Evolutionary conservation across 345 rosid genomes (phyloP), one percentile per base, ranked within the genome.

Genomic region (Sonneratia alba): DNA sequence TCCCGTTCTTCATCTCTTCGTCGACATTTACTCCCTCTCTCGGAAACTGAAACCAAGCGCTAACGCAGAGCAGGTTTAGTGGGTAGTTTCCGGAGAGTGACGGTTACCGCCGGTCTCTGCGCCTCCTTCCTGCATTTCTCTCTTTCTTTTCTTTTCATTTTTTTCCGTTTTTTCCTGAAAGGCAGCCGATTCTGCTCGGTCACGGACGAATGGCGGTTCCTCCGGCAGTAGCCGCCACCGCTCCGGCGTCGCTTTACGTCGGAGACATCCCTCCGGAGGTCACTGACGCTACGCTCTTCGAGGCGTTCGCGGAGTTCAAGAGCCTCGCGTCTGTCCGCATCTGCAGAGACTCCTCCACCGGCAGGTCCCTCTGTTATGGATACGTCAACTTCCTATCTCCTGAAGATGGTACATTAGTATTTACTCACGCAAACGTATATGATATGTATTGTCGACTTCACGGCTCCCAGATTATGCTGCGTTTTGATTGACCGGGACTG

Each of bases 341-440:
- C 43, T 92, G 92, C 75, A 76, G 83, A 67, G 93, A 89, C 80
- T 79, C 79, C 21, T 47, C 85, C 51, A 70, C 88, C 21, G 89
- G 87, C 48, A 78, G 87, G 68, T 92, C 93, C 59, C 88, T 87
- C 78, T 87, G 92, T 70, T 92, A 92, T 75, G 96, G 89, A 72
- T 92, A 89, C 83, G 91, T 85, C 76, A 92, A 92, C 90, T 92
- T 88, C 53, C 42, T 87, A 19, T 79, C 85, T 67, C 79, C 75
- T n/a, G 83, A 78, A 4, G 96, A 86, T 12, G 96, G 96, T 88
- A 82, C 34, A 11, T 19, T 12, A 2, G n/a, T 53, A 37, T 53
- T 22, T 21, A 53, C 59, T 22, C 59, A 19, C 22, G 14, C 4
- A 48, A 48, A 4, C 53, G 53, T 48, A 15, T 14, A 0, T 53